Base-by-base conservation (phyloP, 768 basidiomycete genomes). In the Mycena albidolilacea region DNA sequence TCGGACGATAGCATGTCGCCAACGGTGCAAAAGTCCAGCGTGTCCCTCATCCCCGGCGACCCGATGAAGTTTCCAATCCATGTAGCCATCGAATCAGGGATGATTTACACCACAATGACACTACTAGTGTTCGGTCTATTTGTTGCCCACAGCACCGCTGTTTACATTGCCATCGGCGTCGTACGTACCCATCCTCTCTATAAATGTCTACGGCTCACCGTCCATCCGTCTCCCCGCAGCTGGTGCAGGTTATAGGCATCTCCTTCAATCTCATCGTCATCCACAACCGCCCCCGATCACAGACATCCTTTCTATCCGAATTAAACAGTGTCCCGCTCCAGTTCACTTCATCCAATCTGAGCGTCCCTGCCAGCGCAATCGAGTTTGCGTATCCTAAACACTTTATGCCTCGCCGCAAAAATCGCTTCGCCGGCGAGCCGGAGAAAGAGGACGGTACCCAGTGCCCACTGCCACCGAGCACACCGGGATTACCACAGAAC, bases 381-480 rank as follows among this genome's bases (percentile, higher is more conserved):
- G 74, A 75, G 50, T 75, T 75, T 21, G 74, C 74, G n/a, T 75
- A 61, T 37, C 74, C 74, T 2, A 68, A 64, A 48, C 17, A 64
- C 5, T 75, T 66, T 38, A 71, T 17, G 39, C 70, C 70, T 7
- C 74, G 74, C 35, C 70, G 74, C 23, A 73, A 73, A 43, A 72
- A 39, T 12, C 7, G 12, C 21, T 17, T 67, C 1, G 39, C 44
- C 8, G 64, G n/a, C 1, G 15, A 41, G 17, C 43, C 55, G 2
- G n/a, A 12, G 38, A n/a, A 64, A 35, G 67, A 64, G 46, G 72
- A 65, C 41, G 41, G 15, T 9, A 21, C 10, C 41, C 41, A 54
- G 10, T 10, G 19, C 21, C 44, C 60, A 23, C 35, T 35, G 14
- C 21, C 46, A 1, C 21, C 35, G 7, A 17, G 21, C 41, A 7